Evolutionary conservation across 202 grass and related monocot genomes (phyloP).

Genomic region (Musa balbisiana): DNA sequence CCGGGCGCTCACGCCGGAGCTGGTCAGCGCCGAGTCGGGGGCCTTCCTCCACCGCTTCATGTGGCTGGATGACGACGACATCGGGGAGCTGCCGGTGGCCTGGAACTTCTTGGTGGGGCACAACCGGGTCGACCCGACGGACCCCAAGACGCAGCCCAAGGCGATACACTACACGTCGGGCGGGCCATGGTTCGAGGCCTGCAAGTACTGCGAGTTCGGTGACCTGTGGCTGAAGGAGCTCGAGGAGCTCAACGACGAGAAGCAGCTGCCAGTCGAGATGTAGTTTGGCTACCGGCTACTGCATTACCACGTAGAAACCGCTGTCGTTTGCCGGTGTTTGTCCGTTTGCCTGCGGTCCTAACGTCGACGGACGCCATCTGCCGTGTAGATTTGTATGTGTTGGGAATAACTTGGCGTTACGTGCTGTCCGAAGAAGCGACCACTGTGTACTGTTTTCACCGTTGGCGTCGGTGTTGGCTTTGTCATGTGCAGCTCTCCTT

Average conservation of each 20-base stretch:
- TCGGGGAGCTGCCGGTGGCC: slow-evolving; percentile 51
- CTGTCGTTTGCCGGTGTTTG: too few relatives aligned
- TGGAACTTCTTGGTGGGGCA: slow-evolving; percentile 73
- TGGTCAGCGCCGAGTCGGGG: slow-evolving; percentile 48
- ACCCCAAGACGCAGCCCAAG: slow-evolving; percentile 36
- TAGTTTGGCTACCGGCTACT: too few relatives aligned
- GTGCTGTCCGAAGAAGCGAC: too few relatives aligned
- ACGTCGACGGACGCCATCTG: too few relatives aligned
- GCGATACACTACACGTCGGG: slow-evolving; percentile 56
- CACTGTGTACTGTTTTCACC: too few relatives aligned
- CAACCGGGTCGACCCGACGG: slow-evolving; percentile 31
- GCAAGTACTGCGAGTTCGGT: slow-evolving; percentile 52
- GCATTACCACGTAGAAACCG: too few relatives aligned
- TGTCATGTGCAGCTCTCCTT: too few relatives aligned
- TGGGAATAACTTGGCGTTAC: too few relatives aligned
- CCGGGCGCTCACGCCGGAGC: slow-evolving; percentile 41
- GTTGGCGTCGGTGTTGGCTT: too few relatives aligned
- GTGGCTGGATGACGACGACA: slow-evolving; percentile 59
- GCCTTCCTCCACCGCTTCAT: slow-evolving; percentile 55
- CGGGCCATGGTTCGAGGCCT: slow-evolving; percentile 54
- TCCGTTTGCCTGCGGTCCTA: too few relatives aligned
- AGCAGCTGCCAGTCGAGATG: slow-evolving; percentile 8
- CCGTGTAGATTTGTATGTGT: too few relatives aligned
- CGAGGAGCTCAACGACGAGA: slow-evolving; percentile 36
- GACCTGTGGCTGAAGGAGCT: slow-evolving; percentile 54